Evolutionary conservation across 345 rosid species (phyloP).

Genomic region (Euphorbia lathyris): DNA sequence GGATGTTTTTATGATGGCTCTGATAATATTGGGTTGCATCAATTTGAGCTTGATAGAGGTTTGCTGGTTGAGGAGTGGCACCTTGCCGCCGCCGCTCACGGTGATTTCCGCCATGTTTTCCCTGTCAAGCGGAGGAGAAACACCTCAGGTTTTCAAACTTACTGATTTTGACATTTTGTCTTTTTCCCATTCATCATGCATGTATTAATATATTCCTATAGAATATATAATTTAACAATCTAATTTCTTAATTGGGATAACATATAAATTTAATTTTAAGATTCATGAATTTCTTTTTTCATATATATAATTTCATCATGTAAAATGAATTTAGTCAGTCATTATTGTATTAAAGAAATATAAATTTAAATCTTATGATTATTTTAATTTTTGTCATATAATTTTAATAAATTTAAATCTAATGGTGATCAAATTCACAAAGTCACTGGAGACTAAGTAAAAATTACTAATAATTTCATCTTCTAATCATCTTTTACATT

Average conservation of each 20-base stretch:
- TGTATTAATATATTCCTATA: background rate
- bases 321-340: too few relatives aligned
- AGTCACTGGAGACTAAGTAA: too few relatives aligned
- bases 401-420: too few relatives aligned
- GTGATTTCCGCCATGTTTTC: slow-evolving; percentile 52
- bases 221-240: background rate
- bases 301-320: too few relatives aligned
- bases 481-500: too few relatives aligned
- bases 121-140: slow-evolving; percentile 63
- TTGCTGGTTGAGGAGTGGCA: slow-evolving; percentile 60
- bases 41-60: slow-evolving; percentile 43
- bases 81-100: slow-evolving; percentile 34
- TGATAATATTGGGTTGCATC: slow-evolving; percentile 36
- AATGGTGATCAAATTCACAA: too few relatives aligned
- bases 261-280: too few relatives aligned
- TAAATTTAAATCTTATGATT: too few relatives aligned
- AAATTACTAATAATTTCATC: too few relatives aligned
- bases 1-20: slow-evolving; percentile 42
- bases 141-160: slow-evolving; percentile 49
- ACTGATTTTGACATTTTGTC: slow-evolving; percentile 22
- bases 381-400: too few relatives aligned
- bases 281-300: too few relatives aligned
- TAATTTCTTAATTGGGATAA: background rate
- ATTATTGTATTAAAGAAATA: too few relatives aligned
- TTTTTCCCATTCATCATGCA: background rate